Evolutionary conservation across 2,329 filamentous ascomycete genomes (phyloP), one percentile per base, ranked within the genome.

Genomic region (Thielaviopsis musarum): DNA sequence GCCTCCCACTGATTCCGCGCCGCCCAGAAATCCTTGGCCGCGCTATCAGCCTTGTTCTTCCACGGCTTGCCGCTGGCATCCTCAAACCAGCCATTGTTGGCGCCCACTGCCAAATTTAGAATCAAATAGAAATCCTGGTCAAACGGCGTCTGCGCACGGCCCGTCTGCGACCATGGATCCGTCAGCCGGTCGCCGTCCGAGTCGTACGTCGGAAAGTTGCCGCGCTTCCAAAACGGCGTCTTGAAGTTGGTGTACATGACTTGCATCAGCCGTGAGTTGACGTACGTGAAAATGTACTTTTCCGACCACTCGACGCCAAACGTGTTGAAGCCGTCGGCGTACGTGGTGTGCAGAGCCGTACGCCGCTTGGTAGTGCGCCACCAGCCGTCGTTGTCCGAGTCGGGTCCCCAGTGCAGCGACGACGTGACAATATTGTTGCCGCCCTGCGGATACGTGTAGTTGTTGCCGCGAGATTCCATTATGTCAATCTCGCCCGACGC

Each of bases 241-340:
- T 84, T 74, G 66, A 90, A 90, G 69, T 84, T 87, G 65, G 80
- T 84, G 74, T 90, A 94, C 63, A 89, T 77, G 57, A 91, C 87
- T 69, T 91, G 87, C 28, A 90, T 75, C 21, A 94, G 79, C 13
- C 86, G 83, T 53, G 80, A 85, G 75, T 93, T 85, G 73, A 94
- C 78, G 69, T 90, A 94, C 24, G 87, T 91, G 74, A 91, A 94
- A 62, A 93, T 74, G 70, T 94, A 93, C 70, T 91, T 91, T 65
- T 91, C 80, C 57, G 82, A 89, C 88, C 88, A 94, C 71, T 94
- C 88, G 2, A 94, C 70, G 15, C 88, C 88, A 66, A 83, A 94
- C 0, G 80, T 88, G 73, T 94, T 87, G 73, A 83, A 88, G 24
- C 72, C 78, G 1, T 74, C 71, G 34, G 82, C 71, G 70, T 85